Evolutionary conservation across 768 basidiomycete genomes (phyloP), one percentile per base, ranked within the genome.

Genomic region (Rhodotorula graminis): DNA sequence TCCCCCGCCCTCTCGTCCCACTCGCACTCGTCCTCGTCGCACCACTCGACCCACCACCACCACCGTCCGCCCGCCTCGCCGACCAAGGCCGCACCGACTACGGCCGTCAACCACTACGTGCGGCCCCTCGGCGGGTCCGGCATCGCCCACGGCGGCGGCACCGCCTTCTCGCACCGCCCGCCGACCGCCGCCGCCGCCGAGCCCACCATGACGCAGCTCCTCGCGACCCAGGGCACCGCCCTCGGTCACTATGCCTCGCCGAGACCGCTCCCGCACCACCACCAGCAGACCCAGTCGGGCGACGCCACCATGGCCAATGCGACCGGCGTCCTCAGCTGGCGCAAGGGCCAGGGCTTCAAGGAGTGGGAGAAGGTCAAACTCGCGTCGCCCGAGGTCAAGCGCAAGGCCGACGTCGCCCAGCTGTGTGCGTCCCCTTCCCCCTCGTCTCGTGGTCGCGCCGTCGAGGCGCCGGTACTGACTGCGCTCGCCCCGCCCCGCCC

Each of bases 381-480:
- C 58, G 89, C 91, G 52, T 93, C 87, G 71, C 81, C 88, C 23
- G 96, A 98, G 81, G 89, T 97, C 65, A 92, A 87, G 81, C 87
- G 96, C 67, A 98, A 99, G 81, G 90, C 95, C 3, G 97, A 94
- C 3, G 92, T 99, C 18, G 93, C 94, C 29, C 96, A 99, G 80
- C 87, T 99, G 59, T 99, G 93, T 94, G 80, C 75, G 82, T 76
- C 3, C 33, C 29, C 42, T 1, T 11, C 42, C 25, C 16, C 25
- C 25, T 55, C 2, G 12, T 65, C n/a, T n/a, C n/a, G n/a, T n/a
- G n/a, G n/a, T n/a, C n/a, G n/a, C n/a, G n/a, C n/a, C n/a, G n/a
- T n/a, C n/a, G n/a, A n/a, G n/a, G n/a, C n/a, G n/a, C n/a, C n/a
- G n/a, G n/a, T n/a, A n/a, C n/a, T n/a, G n/a, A n/a, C n/a, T n/a